Percentiles rank a stretch among this genome's conserved stretches.
phyloP scores from a whole-genome alignment of 2,329 filamentous ascomycete genomes.

The Fusarium pseudoanthophilum region DNA sequence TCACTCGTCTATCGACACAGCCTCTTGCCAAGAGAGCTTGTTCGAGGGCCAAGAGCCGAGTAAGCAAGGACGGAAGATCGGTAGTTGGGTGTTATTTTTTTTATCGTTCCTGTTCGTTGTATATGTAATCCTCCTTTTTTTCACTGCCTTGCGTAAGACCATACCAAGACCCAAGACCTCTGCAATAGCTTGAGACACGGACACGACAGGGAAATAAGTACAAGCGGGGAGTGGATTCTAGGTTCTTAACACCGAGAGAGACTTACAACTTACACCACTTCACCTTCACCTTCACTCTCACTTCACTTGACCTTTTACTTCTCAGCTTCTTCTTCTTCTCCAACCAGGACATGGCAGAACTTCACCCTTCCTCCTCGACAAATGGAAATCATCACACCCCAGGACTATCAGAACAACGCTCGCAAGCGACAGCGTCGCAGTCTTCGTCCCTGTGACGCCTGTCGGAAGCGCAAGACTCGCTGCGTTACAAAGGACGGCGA shows the following conservation, averaged over 20 bases:
- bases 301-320: background rate
- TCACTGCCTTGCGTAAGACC: background rate
- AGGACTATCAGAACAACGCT: conserved; percentile 46
- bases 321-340: background rate
- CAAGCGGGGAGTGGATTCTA: conserved; percentile 16
- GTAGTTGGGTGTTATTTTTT: conserved; percentile 8
- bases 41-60: conserved; percentile 10
- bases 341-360: conserved; percentile 6
- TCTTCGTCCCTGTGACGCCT: conserved; percentile 48
- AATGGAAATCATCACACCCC: conserved; percentile 49
- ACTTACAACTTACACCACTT: background rate
- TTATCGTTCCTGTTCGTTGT: background rate
- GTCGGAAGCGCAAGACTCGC: conserved; percentile 49
- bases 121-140: background rate
- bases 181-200: conserved; percentile 22
- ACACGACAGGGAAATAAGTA: conserved; percentile 11
- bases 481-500: conserved; percentile 48
- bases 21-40: conserved; percentile 29
- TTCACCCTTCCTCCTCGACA: conserved; percentile 3
- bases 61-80: background rate
- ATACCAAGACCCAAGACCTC: conserved; percentile 13
- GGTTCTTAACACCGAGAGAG: background rate
- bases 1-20: conserved; percentile 26
- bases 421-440: conserved; percentile 46
- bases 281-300: background rate